Conservation (phyloP, 805 yeast species). For the Barnettozyma californica region DNA sequence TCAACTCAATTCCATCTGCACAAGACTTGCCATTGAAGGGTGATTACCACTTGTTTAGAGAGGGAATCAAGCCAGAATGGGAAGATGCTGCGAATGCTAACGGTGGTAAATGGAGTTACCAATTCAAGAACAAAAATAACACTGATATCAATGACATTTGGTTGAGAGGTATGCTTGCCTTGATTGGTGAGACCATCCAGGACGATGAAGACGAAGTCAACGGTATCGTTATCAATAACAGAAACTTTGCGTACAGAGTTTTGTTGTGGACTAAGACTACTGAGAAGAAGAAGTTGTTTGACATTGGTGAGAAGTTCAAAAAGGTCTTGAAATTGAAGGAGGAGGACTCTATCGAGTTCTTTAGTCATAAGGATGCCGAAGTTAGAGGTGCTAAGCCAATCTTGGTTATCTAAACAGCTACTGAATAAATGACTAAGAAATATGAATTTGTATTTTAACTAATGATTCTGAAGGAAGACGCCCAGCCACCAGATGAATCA, state of each 20-base stretch:
- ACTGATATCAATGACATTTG: conserved; percentile 80
- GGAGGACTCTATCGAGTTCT: conserved; percentile 75
- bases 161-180: conserved; percentile 83
- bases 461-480: background rate
- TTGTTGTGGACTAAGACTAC: conserved; percentile 92
- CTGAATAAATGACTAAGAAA: background rate
- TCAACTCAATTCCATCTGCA: conserved; percentile 89
- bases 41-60: conserved; percentile 92
- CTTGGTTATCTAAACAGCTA: conserved; percentile 18
- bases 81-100: conserved; percentile 82
- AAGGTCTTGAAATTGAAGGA: conserved; percentile 72
- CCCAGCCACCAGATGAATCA: conserved; percentile 9
- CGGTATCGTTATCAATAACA: conserved; percentile 87
- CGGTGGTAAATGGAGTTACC: conserved; percentile 94
- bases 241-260: conserved; percentile 76
- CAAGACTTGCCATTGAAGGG: conserved; percentile 86
- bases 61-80: conserved; percentile 97
- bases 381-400: conserved; percentile 25
- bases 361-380: conserved; percentile 42
- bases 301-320: conserved; percentile 85
- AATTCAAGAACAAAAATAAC: conserved; percentile 55
- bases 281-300: conserved; percentile 54
- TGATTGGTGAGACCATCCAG: conserved; percentile 90
- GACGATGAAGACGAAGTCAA: conserved; percentile 80
- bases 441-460: background rate